Evolutionary conservation across 257 asterid genomes (phyloP).

Genomic region (Gentiana macrophylla): DNA sequence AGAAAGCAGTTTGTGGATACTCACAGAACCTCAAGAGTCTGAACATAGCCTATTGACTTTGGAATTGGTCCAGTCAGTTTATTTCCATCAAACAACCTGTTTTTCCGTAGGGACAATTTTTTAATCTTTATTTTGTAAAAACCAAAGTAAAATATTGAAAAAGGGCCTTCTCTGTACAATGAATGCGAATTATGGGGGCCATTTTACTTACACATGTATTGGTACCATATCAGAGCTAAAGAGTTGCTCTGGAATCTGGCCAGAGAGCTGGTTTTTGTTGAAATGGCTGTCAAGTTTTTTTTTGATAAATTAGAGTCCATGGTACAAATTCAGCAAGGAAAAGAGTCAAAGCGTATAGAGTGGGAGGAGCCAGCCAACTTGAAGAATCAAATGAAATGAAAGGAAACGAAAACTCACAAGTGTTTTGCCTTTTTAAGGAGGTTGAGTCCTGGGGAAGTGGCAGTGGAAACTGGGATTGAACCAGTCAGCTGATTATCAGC

Average conservation of each 20-base stretch:
- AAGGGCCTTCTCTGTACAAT: not conserved
- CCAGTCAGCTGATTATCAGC: slow-evolving; percentile 69
- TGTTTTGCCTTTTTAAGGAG: slow-evolving; percentile 70
- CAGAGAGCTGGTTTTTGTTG: slow-evolving; percentile 60
- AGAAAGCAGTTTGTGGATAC: not conserved
- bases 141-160: not conserved
- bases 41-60: slow-evolving; percentile 13
- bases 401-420: slow-evolving; percentile 38
- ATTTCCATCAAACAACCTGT: slow-evolving; percentile 18
- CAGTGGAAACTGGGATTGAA: slow-evolving; percentile 55
- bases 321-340: slow-evolving; percentile 11
- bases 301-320: too few relatives aligned
- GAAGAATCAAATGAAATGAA: not conserved
- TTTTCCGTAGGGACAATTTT: too few relatives aligned
- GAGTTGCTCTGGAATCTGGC: slow-evolving; percentile 52
- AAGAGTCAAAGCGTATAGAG: not conserved
- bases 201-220: slow-evolving; percentile 52
- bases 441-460: slow-evolving; percentile 53
- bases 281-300: slow-evolving; percentile 45
- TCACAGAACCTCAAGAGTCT: slow-evolving; percentile 24
- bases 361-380: not conserved
- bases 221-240: slow-evolving; percentile 58
- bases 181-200: not conserved
- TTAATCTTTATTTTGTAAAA: not conserved
- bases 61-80: slow-evolving; percentile 19